Base-by-base conservation (phyloP, 2,329 filamentous ascomycete species). In the Ophiobolus disseminans region DNA sequence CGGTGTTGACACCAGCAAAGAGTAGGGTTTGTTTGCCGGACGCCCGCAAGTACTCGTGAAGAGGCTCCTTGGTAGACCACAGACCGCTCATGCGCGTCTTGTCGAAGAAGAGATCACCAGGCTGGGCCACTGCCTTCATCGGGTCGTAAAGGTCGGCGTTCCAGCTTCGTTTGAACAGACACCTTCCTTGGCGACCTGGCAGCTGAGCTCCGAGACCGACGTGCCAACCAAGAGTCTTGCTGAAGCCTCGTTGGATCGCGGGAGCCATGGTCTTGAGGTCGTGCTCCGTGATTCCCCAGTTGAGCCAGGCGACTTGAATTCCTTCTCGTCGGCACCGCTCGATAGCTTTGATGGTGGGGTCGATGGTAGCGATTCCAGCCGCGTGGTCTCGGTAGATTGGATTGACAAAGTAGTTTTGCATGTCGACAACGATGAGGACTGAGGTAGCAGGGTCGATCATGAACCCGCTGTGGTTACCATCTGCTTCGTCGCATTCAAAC, bases 391-490 rank as follows among this genome's bases (percentile, higher is more conserved):
- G 63, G 44, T 68, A 67, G 6, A 62, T 50, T 3, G 66, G 65
- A 36, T 70, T 58, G 36, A 76, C 57, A 54, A 76, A 76, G 60
- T 75, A 76, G 57, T 76, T 76, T 46, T 76, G 74, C 73, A 76
- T 76, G 56, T 76, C 74, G 42, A 76, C 68, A 23, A 76, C 60
- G 21, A 76, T 68, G 22, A 76, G 55, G 20, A 75, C 62, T 1
- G 74, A 71, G 26, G 62, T 71, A 41, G 63, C 67, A 5, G 74
- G 74, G 53, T 76, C 72, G 45, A 76, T 73, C 51, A 73, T 65
- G 59, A 74, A 72, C 32, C 74, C 74, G 14, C 67, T 68, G 53
- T 76, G 74, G 56, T 74, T 72, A 46, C 68, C 65, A 17, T 72
- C 65, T 31, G 64, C 65, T 57, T 75, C 73, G 56, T 76, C 73